A percentile compares a stretch with the other conserved stretches of the same genome.
phyloP scores from a whole-genome alignment of 345 rosid genomes.

The Salix caprea region DNA sequence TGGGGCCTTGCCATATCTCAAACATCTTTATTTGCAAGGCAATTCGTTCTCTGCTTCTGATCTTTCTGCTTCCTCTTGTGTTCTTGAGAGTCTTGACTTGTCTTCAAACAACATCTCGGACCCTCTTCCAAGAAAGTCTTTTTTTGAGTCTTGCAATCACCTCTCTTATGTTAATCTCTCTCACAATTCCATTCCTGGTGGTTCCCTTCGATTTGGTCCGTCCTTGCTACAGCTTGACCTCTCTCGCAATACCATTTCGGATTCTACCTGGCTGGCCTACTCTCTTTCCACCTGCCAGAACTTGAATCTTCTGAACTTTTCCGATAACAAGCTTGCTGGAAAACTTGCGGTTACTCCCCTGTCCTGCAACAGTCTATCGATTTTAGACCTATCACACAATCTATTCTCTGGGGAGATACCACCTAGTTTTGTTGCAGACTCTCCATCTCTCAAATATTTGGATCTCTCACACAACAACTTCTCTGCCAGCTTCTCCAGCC shows the following conservation, averaged over 20 bases:
- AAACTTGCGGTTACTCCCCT: conserved; percentile 32
- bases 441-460: conserved; percentile 49
- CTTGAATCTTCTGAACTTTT: conserved; percentile 61
- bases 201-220: conserved; percentile 40
- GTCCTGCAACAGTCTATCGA: conserved; percentile 45
- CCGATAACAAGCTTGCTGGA: conserved; percentile 58
- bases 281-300: conserved; percentile 55
- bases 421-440: conserved; percentile 33
- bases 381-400: conserved; percentile 70
- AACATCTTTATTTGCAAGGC: conserved; percentile 41
- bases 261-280: conserved; percentile 35
- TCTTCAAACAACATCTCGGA: conserved; percentile 60
- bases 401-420: conserved; percentile 58
- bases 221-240: conserved; percentile 54
- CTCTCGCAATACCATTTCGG: conserved; percentile 46
- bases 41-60: conserved; percentile 52
- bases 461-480: conserved; percentile 77
- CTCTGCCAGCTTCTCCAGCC: conserved; percentile 48
- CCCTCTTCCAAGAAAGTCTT: conserved; percentile 39
- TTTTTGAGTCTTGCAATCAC: conserved; percentile 33
- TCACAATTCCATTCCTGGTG: conserved; percentile 51
- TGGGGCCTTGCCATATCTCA: conserved; percentile 45
- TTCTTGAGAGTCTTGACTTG: conserved; percentile 55
- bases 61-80: conserved; percentile 43
- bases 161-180: conserved; percentile 49